These are phyloP conservation scores for Halophytophthora polymorphica DNA, from an alignment of 352 stramenopile genomes.

Conservation along the genomic window DNA sequence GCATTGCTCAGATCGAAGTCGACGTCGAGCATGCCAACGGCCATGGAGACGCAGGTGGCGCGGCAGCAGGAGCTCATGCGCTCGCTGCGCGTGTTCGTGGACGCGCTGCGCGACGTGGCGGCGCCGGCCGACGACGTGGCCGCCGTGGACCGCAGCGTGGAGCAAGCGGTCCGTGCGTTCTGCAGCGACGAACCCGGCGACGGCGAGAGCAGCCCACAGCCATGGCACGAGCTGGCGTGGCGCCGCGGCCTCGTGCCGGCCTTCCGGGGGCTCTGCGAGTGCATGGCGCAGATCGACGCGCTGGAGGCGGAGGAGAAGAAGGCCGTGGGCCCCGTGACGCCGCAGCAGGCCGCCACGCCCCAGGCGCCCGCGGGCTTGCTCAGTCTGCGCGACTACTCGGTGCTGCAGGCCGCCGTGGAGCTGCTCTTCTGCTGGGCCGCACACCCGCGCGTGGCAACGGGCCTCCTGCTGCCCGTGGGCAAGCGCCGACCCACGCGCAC, in stretches of 20 bases:
- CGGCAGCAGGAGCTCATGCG: slow-evolving; percentile 53
- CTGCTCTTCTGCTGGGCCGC: slow-evolving; percentile 70
- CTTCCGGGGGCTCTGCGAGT: slow-evolving; percentile 39
- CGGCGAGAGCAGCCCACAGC: background rate
- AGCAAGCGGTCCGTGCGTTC: slow-evolving; percentile 30
- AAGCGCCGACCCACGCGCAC: slow-evolving; percentile 75
- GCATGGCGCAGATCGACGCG: slow-evolving; percentile 45
- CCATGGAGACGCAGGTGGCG: slow-evolving; percentile 30
- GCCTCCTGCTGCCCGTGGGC: slow-evolving; percentile 54
- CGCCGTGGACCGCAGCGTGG: slow-evolving; percentile 10
- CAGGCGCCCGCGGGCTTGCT: slow-evolving; percentile 62
- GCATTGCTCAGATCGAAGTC: background rate
- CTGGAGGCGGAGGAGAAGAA: slow-evolving; percentile 26
- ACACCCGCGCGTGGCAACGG: slow-evolving; percentile 46
- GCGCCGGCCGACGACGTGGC: slow-evolving; percentile 15
- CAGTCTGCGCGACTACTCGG: slow-evolving; percentile 82
- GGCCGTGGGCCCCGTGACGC: slow-evolving; percentile 2
- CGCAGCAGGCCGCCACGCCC: slow-evolving; percentile 20
- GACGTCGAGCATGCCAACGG: background rate
- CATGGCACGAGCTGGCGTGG: slow-evolving; percentile 30
- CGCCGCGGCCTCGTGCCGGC: slow-evolving; percentile 30
- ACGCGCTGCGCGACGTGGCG: slow-evolving; percentile 60
- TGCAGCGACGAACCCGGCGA: slow-evolving; percentile 14
- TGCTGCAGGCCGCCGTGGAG: slow-evolving; percentile 76
- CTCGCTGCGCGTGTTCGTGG: slow-evolving; percentile 60